Evolutionary conservation across 176 grass and related monocot genomes (phyloP).

Genomic region (Hordeum marinum): DNA sequence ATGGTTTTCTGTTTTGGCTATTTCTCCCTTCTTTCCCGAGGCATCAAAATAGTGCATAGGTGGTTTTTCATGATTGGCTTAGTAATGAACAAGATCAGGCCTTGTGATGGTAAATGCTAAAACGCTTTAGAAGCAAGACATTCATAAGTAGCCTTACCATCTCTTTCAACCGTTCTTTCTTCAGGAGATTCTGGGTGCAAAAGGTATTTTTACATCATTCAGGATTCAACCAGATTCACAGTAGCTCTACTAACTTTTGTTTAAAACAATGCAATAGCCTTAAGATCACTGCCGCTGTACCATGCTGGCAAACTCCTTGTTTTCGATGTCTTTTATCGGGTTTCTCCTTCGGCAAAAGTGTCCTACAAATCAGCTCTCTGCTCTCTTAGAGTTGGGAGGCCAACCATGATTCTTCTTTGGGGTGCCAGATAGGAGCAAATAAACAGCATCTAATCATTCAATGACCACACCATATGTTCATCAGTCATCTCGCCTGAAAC

Average conservation of each 20-base stretch:
- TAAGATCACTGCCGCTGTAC: slow-evolving; percentile 93
- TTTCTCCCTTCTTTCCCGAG: slow-evolving; percentile 43
- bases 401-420: slow-evolving; percentile 84
- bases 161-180: slow-evolving; percentile 71
- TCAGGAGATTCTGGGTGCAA: slow-evolving; percentile 63
- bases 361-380: slow-evolving; percentile 74
- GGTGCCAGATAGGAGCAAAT: slow-evolving; percentile 9
- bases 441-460: background rate
- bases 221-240: background rate
- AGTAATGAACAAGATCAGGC: too few relatives aligned
- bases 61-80: background rate
- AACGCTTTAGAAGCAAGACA: background rate
- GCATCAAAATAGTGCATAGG: background rate
- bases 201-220: background rate
- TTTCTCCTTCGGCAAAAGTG: slow-evolving; percentile 78
- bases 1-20: slow-evolving; percentile 18
- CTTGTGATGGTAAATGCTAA: too few relatives aligned
- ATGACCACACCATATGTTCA: background rate
- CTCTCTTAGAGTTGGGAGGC: slow-evolving; percentile 69
- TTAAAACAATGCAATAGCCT: slow-evolving; percentile 41
- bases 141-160: slow-evolving; percentile 30
- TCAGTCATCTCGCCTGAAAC: background rate
- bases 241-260: background rate
- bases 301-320: slow-evolving; percentile 76
- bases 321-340: slow-evolving; percentile 42